Evolutionary conservation across 352 stramenopile genomes (phyloP).

Genomic region (Blastocystis sp.): DNA sequence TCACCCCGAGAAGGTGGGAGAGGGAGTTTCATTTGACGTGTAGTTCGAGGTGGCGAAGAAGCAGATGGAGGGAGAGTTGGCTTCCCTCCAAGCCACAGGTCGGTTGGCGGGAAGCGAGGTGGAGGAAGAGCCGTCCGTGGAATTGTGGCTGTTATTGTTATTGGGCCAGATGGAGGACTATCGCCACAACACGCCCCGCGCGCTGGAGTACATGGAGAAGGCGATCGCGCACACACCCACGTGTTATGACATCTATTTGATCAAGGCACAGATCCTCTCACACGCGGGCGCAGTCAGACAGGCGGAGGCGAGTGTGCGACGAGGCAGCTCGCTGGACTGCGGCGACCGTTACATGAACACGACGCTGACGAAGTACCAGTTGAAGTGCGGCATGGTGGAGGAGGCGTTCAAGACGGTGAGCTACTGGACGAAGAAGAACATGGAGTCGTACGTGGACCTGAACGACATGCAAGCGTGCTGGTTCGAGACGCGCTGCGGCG

Average conservation of each 20-base stretch:
- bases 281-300: not conserved
- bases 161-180: slow-evolving; percentile 15
- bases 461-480: slow-evolving; percentile 28
- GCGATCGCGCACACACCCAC: not conserved
- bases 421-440: slow-evolving; percentile 39
- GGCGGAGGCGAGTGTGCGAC: not conserved
- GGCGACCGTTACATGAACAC: slow-evolving; percentile 31
- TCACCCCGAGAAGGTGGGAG: not conserved
- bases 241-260: not conserved
- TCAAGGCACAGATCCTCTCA: not conserved
- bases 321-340: not conserved
- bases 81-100: not conserved
- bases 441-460: not conserved
- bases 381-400: not conserved
- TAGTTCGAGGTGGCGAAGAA: not conserved
- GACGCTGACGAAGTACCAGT: not conserved
- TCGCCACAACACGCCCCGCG: not conserved
- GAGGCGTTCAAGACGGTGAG: not conserved
- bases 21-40: not conserved
- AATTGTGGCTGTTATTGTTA: slow-evolving; percentile 1
- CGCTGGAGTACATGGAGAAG: not conserved
- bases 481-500: not conserved
- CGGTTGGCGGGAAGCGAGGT: not conserved
- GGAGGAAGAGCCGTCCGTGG: not conserved
- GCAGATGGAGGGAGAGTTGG: not conserved